Evolutionary conservation across 805 yeast genomes (phyloP).

Genomic region (Wickerhamomyces subpelliculosus): DNA sequence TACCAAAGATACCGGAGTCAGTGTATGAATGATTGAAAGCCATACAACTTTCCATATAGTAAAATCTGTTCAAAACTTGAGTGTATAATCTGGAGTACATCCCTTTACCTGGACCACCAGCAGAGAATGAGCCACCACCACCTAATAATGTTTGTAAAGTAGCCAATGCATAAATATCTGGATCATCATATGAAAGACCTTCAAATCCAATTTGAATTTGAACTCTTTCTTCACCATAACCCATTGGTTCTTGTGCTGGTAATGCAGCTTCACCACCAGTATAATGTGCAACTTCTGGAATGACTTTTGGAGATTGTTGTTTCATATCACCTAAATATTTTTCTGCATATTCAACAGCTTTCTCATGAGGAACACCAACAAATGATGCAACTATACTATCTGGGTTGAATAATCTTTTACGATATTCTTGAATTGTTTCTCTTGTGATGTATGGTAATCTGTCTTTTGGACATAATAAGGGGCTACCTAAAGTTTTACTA

Average conservation of each 20-base stretch:
- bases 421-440: slow-evolving; percentile 50
- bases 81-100: slow-evolving; percentile 95
- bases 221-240: slow-evolving; percentile 70
- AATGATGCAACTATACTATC: slow-evolving; percentile 79
- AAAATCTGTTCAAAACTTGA: slow-evolving; percentile 83
- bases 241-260: slow-evolving; percentile 48
- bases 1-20: slow-evolving; percentile 88
- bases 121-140: slow-evolving; percentile 96
- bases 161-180: slow-evolving; percentile 87
- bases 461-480: slow-evolving; percentile 75
- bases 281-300: slow-evolving; percentile 38
- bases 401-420: slow-evolving; percentile 65
- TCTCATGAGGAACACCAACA: slow-evolving; percentile 72
- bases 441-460: slow-evolving; percentile 49
- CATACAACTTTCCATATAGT: slow-evolving; percentile 82
- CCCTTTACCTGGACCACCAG: slow-evolving; percentile 99
- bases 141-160: slow-evolving; percentile 86
- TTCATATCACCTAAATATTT: slow-evolving; percentile 60
- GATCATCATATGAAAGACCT: slow-evolving; percentile 75
- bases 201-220: slow-evolving; percentile 86
- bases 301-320: slow-evolving; percentile 21
- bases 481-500: slow-evolving; percentile 73
- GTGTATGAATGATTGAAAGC: slow-evolving; percentile 86
- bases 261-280: slow-evolving; percentile 53
- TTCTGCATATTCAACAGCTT: slow-evolving; percentile 58